These are phyloP conservation scores for Prunus davidiana DNA, from an alignment of 306 rosid species.

Conservation along the genomic window DNA sequence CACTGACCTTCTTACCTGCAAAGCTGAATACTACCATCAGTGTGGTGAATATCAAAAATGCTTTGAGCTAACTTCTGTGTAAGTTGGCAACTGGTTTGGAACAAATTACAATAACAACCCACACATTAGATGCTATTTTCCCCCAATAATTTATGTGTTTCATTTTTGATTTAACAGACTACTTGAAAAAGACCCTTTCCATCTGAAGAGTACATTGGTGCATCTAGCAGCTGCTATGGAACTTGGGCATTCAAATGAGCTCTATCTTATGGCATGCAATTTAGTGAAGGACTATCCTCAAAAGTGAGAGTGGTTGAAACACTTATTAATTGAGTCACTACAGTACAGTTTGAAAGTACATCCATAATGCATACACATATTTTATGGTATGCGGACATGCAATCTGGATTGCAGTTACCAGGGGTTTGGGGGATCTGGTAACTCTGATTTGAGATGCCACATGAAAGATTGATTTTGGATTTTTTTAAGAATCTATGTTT, in stretches of 20 bases:
- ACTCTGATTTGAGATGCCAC: conserved; percentile 5
- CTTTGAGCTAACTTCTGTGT: conserved; percentile 85
- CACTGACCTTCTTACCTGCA: conserved; percentile 89
- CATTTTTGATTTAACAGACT: conserved; percentile 45
- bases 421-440: background rate
- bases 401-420: background rate
- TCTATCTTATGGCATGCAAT: conserved; percentile 93
- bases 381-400: background rate
- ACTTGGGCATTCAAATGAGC: conserved; percentile 96
- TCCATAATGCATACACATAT: background rate
- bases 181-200: conserved; percentile 96
- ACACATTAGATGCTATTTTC: background rate
- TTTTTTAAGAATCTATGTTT: background rate
- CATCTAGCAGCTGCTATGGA: conserved; percentile 97
- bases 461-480: background rate
- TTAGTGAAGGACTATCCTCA: conserved; percentile 97
- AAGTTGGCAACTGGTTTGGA: conserved; percentile 48
- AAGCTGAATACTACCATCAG: conserved; percentile 96
- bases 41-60: conserved; percentile 97
- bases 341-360: background rate
- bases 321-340: background rate
- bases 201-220: conserved; percentile 81
- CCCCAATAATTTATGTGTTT: conserved; percentile 4
- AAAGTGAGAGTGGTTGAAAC: conserved; percentile 52
- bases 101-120: background rate